Conservation (phyloP, 345 rosid species). For the Populus simonii region DNA sequence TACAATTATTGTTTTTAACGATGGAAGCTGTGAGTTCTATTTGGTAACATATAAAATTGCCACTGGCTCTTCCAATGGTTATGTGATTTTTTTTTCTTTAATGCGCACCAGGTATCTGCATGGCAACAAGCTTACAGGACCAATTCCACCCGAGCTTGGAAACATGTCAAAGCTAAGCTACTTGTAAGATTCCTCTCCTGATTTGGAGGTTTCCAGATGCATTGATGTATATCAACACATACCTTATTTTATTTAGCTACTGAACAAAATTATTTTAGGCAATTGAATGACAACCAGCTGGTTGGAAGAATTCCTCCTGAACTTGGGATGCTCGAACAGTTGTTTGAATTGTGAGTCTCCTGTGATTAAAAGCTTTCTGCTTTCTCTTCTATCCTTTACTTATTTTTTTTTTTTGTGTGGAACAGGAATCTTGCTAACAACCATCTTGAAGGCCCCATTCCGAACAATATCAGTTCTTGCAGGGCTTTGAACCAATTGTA, state of each 20-base stretch:
- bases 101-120: conserved; percentile 66
- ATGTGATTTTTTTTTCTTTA: not conserved
- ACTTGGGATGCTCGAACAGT: conserved; percentile 83
- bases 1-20: not conserved
- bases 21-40: conserved; percentile 58
- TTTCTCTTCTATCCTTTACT: not conserved
- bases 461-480: conserved; percentile 75
- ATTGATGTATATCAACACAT: not conserved
- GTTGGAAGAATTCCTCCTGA: conserved; percentile 81
- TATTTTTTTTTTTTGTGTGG: not conserved
- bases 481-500: conserved; percentile 90
- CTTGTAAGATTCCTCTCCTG: conserved; percentile 44
- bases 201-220: not conserved
- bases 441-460: conserved; percentile 77
- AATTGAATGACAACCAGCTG: conserved; percentile 68
- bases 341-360: conserved; percentile 79
- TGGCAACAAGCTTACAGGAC: conserved; percentile 83
- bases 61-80: not conserved
- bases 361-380: not conserved
- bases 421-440: conserved; percentile 89
- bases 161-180: conserved; percentile 96
- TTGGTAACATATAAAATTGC: not conserved
- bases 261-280: conserved; percentile 39
- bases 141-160: conserved; percentile 95
- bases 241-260: not conserved